Evolutionary conservation across 164 flowering plant species (phyloP), one percentile per base, ranked within the genome.

Genomic region (Saururus chinensis): DNA sequence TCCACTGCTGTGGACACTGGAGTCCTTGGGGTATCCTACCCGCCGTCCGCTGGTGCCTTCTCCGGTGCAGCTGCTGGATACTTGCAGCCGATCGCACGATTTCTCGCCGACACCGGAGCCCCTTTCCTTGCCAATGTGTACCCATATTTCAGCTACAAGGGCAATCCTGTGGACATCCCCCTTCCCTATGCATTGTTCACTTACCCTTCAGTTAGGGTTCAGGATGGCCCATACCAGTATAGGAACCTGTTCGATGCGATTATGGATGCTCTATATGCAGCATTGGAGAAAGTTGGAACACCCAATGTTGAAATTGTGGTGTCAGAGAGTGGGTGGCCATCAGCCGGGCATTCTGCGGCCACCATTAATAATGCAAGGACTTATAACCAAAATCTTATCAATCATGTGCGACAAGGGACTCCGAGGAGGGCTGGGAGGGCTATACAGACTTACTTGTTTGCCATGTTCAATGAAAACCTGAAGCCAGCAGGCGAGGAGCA

Each of bases 91-190:
- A 73, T 77, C 49, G 57, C 75, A 4, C 19, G 26, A 9, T 77
- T 76, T 57, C 45, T 77, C 19, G 70, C 10, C 1, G n/a, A 35
- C 19, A 75, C 20, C 20, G 19, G 56, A 0, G 40, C 70, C 0
- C 83, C 83, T 17, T 62, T 79, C 1, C 66, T 77, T 1, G 79
- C 61, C 20, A 80, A 77, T 63, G 68, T 80, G 53, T 80, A 75
- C 56, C 79, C 83, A 1, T 80, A 77, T 45, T 73, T 77, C n/a
- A n/a, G 63, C 20, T 53, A 71, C 51, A 17, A 9, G 14, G 57
- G 49, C 12, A 60, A 62, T 53, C 54, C 64, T 9, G 11, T 19
- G n/a, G 19, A 19, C 37, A 66, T 65, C 19, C 21, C 16, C 19
- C 74, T 76, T 5, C 51, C 41, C 7, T 76, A 79, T 57, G 80